A percentile compares a stretch with the other conserved stretches of the same genome.
Evolutionary conservation across 164 flowering plant genomes (phyloP).

Genomic region (Platanus orientalis): DNA sequence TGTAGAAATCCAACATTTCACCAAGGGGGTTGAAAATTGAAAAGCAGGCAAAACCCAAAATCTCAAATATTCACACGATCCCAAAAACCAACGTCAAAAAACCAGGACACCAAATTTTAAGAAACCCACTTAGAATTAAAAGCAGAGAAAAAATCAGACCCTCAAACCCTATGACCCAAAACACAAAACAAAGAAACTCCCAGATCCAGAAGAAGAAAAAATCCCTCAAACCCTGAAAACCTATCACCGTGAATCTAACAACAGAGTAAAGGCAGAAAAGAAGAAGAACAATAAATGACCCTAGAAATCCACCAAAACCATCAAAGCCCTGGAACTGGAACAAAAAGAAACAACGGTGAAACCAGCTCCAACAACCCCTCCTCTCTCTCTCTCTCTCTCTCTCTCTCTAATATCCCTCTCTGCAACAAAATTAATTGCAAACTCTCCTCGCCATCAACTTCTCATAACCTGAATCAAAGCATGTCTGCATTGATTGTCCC

Average conservation of each 20-base stretch:
- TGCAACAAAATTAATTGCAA: constrained; percentile 3
- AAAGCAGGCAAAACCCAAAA: not conserved
- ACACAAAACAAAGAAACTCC: not conserved
- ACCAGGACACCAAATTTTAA: not conserved
- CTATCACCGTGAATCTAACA: not conserved
- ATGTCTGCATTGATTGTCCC: constrained; percentile 11
- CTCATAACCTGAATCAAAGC: constrained; percentile 5
- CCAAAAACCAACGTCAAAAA: not conserved
- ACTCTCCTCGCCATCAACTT: constrained; percentile 4
- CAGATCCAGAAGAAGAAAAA: constrained; percentile 4
- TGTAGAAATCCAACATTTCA: not conserved
- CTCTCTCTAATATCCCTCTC: constrained; percentile 1
- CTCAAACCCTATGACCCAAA: not conserved
- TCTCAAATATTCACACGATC: no score
- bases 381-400: not conserved
- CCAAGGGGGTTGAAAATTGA: not conserved
- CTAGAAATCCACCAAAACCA: not conserved
- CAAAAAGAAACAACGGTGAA: not conserved
- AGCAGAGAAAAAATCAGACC: constrained; percentile 5
- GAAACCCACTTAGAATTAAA: not conserved
- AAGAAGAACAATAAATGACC: not conserved
- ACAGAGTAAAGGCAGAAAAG: not conserved
- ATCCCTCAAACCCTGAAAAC: not conserved
- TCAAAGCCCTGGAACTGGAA: not conserved
- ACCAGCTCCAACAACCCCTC: constrained; percentile 4